phyloP scores from a whole-genome alignment of 805 yeast genomes.

The Cyberlindnera meyerae region DNA sequence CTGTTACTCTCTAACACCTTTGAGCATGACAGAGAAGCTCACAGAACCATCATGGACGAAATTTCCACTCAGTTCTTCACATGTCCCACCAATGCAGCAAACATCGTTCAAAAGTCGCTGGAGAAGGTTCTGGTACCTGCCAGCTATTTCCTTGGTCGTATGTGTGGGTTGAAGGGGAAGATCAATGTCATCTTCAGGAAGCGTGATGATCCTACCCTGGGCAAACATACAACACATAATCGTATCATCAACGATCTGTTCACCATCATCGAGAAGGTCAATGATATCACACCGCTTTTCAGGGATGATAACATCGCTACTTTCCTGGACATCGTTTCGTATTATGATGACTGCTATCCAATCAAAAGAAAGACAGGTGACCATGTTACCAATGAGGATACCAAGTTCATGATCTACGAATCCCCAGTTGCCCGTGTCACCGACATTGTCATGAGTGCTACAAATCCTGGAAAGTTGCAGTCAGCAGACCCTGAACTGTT shows the following conservation, averaged over 20 bases:
- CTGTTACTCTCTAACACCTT: conserved; percentile 44
- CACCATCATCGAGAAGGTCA: conserved; percentile 25
- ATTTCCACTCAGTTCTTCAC: conserved; percentile 85
- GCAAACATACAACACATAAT: conserved; percentile 11
- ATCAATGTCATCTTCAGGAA: conserved; percentile 26
- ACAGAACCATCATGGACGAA: conserved; percentile 64
- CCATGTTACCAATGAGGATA: conserved; percentile 58
- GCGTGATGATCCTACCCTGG: conserved; percentile 28
- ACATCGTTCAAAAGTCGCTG: conserved; percentile 30
- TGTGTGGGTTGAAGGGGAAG: conserved; percentile 4
- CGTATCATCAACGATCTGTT: conserved; percentile 16
- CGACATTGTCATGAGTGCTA: conserved; percentile 36
- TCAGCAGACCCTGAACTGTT: neutral
- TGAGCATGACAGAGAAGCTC: conserved; percentile 83
- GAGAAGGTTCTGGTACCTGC: conserved; percentile 8
- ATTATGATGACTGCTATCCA: conserved; percentile 54
- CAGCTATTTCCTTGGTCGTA: conserved; percentile 2
- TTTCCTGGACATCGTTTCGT: conserved; percentile 32
- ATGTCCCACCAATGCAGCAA: conserved; percentile 72
- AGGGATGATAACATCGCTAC: conserved; percentile 26
- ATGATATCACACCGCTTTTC: conserved; percentile 29
- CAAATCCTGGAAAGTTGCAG: conserved; percentile 6
- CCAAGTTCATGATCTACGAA: conserved; percentile 45
- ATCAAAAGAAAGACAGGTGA: conserved; percentile 58
- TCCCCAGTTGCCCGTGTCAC: conserved; percentile 42